Base-by-base conservation (phyloP, 2,329 filamentous ascomycete species). In the Microcyclosporella mali region DNA sequence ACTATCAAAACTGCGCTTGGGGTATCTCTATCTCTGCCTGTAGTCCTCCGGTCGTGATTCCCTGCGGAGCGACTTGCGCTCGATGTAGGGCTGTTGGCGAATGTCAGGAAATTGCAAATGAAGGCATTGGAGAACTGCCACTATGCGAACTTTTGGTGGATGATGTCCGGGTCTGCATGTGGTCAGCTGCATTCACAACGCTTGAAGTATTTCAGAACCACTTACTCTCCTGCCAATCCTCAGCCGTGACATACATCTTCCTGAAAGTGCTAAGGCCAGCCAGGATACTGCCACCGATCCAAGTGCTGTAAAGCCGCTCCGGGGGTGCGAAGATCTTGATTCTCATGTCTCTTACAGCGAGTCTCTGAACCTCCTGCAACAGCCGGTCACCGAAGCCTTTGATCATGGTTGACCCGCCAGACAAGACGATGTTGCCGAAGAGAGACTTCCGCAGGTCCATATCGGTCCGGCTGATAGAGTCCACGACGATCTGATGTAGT, bases 201-300 rank as follows among this genome's bases (percentile, higher is more conserved):
- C n/a, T 25, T 25, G 21, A 25, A 25, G n/a, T 37, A 36, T 12
- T 15, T 33, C 18, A 37, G 35, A 38, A 46, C 45, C 37, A 61
- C 59, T 59, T 51, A 63, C 60, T 95, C 76, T 98, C 92, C 66
- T 98, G 92, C 92, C 92, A 98, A 73, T 98, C 92, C 63, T 97
- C 92, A 64, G 95, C 90, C 69, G 88, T 95, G 61, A 98, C 92
- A 88, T 92, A 97, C 92, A 98, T 98, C 90, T 97, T 98, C 73
- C 90, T 84, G 71, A 98, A 98, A 41, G 92, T 98, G 72, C 90
- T 97, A 67, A 98, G 70, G 6, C 92, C 90, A 27, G 92, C 92
- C 54, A 98, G 73, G 69, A 98, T 98, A 66, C 92, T 95, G 43
- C 92, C 92, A 52, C 92, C 92, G 56, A 97, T 97, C 92, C 92